Percentiles rank a stretch among this genome's conserved stretches.
phyloP scores from a whole-genome alignment of 129 eudicot genomes.

The Arctium lappa region DNA sequence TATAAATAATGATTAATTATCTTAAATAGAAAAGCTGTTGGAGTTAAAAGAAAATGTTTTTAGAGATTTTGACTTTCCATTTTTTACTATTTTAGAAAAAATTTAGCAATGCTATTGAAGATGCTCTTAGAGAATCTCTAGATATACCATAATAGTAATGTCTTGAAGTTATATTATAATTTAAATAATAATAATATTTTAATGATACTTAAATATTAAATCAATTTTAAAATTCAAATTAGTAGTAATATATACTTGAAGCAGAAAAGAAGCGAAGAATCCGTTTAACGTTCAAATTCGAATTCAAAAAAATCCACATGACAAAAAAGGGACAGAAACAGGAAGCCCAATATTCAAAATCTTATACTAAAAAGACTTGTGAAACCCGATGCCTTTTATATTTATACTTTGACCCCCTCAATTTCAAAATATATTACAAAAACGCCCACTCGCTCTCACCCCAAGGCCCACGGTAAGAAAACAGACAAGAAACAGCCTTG shows the following conservation, averaged over 20 bases:
- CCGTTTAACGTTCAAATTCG: constrained; percentile 53
- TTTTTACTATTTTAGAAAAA: too few relatives aligned
- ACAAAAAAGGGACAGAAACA: constrained; percentile 20
- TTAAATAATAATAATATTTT: not conserved
- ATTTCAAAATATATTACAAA: not conserved
- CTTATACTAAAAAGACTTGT: constrained; percentile 17
- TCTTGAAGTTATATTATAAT: not conserved
- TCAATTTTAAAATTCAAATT: not conserved
- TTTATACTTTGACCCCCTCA: constrained; percentile 13
- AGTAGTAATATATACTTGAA: not conserved
- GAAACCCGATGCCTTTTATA: constrained; percentile 19
- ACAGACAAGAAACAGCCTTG: constrained; percentile 28
- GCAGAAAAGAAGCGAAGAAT: constrained; percentile 27
- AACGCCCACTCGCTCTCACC: not conserved
- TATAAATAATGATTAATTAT: too few relatives aligned
- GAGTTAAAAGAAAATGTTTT: too few relatives aligned
- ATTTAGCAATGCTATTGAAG: too few relatives aligned
- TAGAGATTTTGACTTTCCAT: too few relatives aligned
- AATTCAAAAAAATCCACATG: constrained; percentile 58
- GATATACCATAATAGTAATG: too few relatives aligned
- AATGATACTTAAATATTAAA: not conserved
- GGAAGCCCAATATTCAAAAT: constrained; percentile 32
- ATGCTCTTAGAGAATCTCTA: too few relatives aligned
- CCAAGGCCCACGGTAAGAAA: constrained; percentile 27
- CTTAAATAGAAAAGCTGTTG: too few relatives aligned